Evolutionary conservation across 306 rosid genomes (phyloP), one percentile per base, ranked within the genome.

Genomic region (Carpinus viminea): DNA sequence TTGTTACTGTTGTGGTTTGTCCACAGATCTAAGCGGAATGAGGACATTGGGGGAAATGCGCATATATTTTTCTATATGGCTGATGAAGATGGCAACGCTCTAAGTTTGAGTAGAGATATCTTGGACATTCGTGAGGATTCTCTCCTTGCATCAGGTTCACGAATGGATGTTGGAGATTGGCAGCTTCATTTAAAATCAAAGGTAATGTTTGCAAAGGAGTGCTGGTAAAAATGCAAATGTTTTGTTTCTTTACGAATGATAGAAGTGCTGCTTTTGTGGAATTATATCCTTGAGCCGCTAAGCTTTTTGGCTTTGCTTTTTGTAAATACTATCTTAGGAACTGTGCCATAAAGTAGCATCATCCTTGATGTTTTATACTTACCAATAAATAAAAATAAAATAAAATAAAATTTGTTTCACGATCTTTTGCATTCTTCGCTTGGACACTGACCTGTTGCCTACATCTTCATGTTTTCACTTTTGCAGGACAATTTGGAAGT

Each of bases 51-150:
- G 75, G 64, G 74, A 75, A 86, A 79, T 77, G 92, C 82, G 47
- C 98, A 91, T 81, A 88, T 93, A 64, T 95, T 93, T 84, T 95
- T 95, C 92, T 95, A 95, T 76, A 71, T 95, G 90, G 97, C 94
- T 53, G 99, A 95, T 86, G 99, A 95, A 88, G 89, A 85, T 77
- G 94, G 91, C 16, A 85, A 78, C 77, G 82, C 83, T 85, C 80
- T 93, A 73, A 84, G 84, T 80, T 62, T 91, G 79, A 80, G 84
- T 70, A 54, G 86, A 80, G 91, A 89, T 74, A 74, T 80, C 45
- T 78, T 91, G 75, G 86, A 86, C 75, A 65, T 48, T 69, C 87
- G 57, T 31, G 86, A 80, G 75, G 83, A 78, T 89, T 85, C 97
- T 72, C 86, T 88, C 70, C 91, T 95, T 41, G 86, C 96, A 38